These are phyloP conservation scores for Colletotrichum lini DNA, from an alignment of 2,329 filamentous ascomycete genomes.

Conservation along the genomic window DNA sequence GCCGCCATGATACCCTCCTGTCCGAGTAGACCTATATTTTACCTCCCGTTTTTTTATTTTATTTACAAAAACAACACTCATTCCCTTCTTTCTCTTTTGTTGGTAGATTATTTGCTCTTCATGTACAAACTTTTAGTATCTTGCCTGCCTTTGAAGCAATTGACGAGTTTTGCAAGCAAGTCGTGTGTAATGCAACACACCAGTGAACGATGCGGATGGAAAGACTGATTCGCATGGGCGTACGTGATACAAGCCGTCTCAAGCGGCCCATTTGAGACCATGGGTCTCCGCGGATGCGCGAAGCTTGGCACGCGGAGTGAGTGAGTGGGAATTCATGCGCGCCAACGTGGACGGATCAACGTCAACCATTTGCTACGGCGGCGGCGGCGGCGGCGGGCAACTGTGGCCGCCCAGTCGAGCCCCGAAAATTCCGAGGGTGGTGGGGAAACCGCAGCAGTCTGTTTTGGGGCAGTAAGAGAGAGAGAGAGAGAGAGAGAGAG, in stretches of 20 bases:
- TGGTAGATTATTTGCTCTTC: background rate
- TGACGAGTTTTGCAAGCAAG: background rate
- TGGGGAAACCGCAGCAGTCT: conserved; percentile 22
- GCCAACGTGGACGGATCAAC: conserved; percentile 33
- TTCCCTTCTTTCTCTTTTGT: background rate
- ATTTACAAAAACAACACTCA: too few relatives aligned
- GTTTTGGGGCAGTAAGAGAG: background rate
- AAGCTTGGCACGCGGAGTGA: conserved; percentile 26
- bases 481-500: background rate
- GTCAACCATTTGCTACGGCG: conserved; percentile 35
- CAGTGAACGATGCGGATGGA: background rate
- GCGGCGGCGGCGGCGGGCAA: too few relatives aligned
- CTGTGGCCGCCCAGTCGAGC: conserved; percentile 15
- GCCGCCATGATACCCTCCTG: conserved; percentile 39
- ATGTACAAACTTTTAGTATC: conserved; percentile 16
- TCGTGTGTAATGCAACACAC: background rate
- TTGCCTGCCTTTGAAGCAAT: conserved; percentile 12
- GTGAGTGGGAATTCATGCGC: conserved; percentile 16
- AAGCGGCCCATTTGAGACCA: background rate
- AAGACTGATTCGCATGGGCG: background rate
- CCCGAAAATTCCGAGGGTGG: conserved; percentile 31
- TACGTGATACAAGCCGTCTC: background rate
- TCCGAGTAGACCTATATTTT: conserved; percentile 24
- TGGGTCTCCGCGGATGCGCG: conserved; percentile 16
- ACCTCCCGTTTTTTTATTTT: background rate